These are phyloP conservation scores for Rhodomyrtus tomentosa DNA, from an alignment of 345 rosid genomes.

Conservation along the genomic window DNA sequence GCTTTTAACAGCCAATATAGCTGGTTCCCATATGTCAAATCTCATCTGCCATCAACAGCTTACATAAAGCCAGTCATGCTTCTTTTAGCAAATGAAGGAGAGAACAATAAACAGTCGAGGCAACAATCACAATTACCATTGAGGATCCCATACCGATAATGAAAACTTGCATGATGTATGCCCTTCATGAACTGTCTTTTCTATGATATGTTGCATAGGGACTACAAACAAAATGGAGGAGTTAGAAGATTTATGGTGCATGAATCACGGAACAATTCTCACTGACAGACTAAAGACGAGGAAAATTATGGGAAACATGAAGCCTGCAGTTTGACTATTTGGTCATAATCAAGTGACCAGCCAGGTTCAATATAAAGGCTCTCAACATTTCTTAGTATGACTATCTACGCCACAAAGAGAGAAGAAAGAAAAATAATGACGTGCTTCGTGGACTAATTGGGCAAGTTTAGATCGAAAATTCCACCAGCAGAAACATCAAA, in stretches of 20 bases:
- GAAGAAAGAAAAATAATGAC: not conserved
- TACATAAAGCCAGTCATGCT: not conserved
- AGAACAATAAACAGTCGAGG: not conserved
- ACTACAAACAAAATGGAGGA: slow-evolving; percentile 30
- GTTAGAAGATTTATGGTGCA: not conserved
- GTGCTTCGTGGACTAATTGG: not conserved
- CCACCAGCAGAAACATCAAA: not conserved
- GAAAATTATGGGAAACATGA: not conserved
- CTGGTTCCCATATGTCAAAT: slow-evolving; percentile 86
- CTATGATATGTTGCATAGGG: slow-evolving; percentile 60
- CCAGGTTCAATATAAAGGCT: not conserved
- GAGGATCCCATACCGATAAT: slow-evolving; percentile 27
- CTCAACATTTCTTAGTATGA: not conserved
- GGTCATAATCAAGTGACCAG: not conserved
- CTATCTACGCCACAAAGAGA: not conserved
- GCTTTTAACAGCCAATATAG: slow-evolving; percentile 66
- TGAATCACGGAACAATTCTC: not conserved
- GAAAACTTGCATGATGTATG: slow-evolving; percentile 59
- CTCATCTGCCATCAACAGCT: slow-evolving; percentile 34
- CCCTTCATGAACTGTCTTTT: slow-evolving; percentile 49
- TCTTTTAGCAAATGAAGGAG: not conserved
- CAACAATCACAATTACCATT: not conserved
- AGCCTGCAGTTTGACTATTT: not conserved
- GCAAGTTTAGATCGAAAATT: not conserved
- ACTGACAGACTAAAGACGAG: not conserved